phyloP scores from a whole-genome alignment of 2,329 filamentous ascomycete species.

The Penicillium aurantiogriseum region DNA sequence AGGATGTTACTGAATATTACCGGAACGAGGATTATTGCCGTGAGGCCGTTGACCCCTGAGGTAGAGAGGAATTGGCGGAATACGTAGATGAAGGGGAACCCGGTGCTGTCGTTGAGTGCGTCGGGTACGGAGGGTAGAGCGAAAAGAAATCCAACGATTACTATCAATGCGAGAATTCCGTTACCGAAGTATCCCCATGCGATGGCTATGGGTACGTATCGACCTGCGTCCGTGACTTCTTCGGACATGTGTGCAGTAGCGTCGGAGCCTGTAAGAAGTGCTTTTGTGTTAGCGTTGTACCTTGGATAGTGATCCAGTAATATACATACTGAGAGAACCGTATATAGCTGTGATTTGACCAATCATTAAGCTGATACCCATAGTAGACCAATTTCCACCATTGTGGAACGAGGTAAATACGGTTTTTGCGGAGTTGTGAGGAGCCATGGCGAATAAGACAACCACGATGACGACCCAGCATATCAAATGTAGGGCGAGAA shows the following conservation, averaged over 20 bases:
- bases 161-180: slow-evolving; percentile 44
- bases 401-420: slow-evolving; percentile 43
- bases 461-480: slow-evolving; percentile 37
- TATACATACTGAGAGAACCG: slow-evolving; percentile 25
- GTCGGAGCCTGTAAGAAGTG: slow-evolving; percentile 27
- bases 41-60: slow-evolving; percentile 31
- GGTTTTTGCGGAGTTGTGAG: slow-evolving; percentile 25
- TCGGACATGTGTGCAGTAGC: slow-evolving; percentile 45
- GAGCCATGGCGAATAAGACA: slow-evolving; percentile 35
- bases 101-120: slow-evolving; percentile 42
- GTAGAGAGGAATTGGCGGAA: slow-evolving; percentile 36
- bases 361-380: slow-evolving; percentile 37
- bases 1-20: slow-evolving; percentile 42
- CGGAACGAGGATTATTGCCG: slow-evolving; percentile 44
- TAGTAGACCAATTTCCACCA: slow-evolving; percentile 39
- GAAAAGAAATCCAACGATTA: slow-evolving; percentile 47
- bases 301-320: background rate
- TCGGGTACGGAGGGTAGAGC: slow-evolving; percentile 31
- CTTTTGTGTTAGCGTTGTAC: background rate
- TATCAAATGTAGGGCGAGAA: slow-evolving; percentile 40
- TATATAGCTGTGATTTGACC: slow-evolving; percentile 38
- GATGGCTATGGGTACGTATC: slow-evolving; percentile 48
- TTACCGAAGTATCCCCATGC: slow-evolving; percentile 48
- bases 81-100: slow-evolving; percentile 50
- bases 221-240: slow-evolving; percentile 48